Evolutionary conservation across 2,329 filamentous ascomycete genomes (phyloP), one percentile per base, ranked within the genome.

Genomic region (Apiospora hydei): DNA sequence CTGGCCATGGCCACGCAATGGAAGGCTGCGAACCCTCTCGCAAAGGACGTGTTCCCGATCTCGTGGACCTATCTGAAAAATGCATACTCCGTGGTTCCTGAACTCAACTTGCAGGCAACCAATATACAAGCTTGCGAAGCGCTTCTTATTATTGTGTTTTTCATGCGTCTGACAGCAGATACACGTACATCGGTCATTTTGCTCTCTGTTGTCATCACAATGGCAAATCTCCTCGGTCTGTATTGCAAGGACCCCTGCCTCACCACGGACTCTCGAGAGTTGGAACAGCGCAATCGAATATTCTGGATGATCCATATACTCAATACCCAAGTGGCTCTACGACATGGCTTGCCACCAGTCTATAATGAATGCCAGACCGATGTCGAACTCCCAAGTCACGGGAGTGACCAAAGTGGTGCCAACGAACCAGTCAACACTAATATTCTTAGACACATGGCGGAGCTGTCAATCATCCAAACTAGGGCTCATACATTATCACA

Each of bases 1-100:
- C 11, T 53, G 49, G 49, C 49, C 24, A 53, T 53, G 49, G 49
- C 49, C 49, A 53, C 49, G 24, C 49, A 53, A 16, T 53, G 49
- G 49, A 53, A 53, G 49, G 24, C 49, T 6, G 49, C 49, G 13
- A 53, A 53, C 24, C 49, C 49, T 53, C 49, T 53, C 14, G 49
- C 49, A 16, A 53, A 53, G 49, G 49, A 53, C 13, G 49, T 53
- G 0, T 53, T 53, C 10, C 49, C 49, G 3, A 30, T 53, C 24
- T 53, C 49, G 24, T 53, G 49, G 49, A 30, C 49, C 14, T 53
- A 53, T 30, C 11, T 53, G 3, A 53, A 53, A 3, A 53, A 53
- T 8, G 49, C 49, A 30, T 53, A 53, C 13, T 24, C 49, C 30
- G 49, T 53, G 3, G 24, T 53, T 6, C 24, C 49, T 24, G 49